Conservation (phyloP, 768 basidiomycete species). For the Kwoniella newhampshirensis region DNA sequence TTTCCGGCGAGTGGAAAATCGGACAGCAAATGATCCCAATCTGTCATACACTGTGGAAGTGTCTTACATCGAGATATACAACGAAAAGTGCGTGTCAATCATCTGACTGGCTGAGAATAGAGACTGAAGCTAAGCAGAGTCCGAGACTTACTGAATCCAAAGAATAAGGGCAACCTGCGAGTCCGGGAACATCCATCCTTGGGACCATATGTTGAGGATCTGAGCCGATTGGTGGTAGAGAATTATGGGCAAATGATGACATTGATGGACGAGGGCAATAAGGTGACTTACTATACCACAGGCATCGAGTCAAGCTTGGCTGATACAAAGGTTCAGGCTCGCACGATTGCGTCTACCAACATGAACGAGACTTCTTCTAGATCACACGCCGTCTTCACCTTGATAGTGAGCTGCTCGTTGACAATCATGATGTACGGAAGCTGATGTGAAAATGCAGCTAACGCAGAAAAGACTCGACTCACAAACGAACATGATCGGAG, state of each 20-base stretch:
- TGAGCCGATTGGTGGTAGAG: constrained; percentile 87
- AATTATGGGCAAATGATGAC: constrained; percentile 97
- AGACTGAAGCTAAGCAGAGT: constrained; percentile 62
- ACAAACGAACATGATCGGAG: constrained; percentile 82
- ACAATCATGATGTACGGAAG: constrained; percentile 8
- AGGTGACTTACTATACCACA: constrained; percentile 59
- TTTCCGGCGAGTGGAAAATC: constrained; percentile 74
- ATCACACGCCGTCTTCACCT: constrained; percentile 96
- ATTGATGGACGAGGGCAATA: constrained; percentile 99
- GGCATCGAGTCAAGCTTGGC: too few relatives aligned
- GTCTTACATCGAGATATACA: constrained; percentile 81
- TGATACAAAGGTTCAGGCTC: constrained; percentile 57
- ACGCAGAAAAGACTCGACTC: constrained; percentile 87
- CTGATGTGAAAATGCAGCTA: constrained; percentile 57
- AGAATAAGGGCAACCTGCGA: constrained; percentile 91
- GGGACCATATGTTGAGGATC: constrained; percentile 97
- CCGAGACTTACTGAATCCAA: constrained; percentile 92
- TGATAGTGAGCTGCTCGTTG: constrained; percentile 54
- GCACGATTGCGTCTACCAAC: constrained; percentile 97
- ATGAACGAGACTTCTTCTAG: constrained; percentile 99
- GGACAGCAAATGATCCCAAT: constrained; percentile 65
- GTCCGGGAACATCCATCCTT: constrained; percentile 86
- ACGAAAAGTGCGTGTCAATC: constrained; percentile 41
- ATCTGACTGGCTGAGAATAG: not conserved
- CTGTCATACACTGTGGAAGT: constrained; percentile 89